A percentile compares a stretch with the other conserved stretches of the same genome.
Conservation (phyloP, 2,329 filamentous ascomycete genomes). For the Pyrenophora teres region DNA sequence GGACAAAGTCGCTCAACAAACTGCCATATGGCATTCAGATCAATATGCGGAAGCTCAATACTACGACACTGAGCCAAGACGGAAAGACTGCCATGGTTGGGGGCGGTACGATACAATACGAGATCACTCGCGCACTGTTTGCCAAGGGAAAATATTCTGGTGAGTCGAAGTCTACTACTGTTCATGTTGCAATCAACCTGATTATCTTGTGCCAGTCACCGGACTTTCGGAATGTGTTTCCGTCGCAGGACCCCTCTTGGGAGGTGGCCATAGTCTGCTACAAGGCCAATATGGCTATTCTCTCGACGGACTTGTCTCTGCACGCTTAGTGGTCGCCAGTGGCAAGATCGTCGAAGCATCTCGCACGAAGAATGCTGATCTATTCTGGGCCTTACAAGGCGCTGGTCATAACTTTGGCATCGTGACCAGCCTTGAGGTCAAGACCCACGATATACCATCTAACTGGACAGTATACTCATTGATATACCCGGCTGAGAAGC, state of each 20-base stretch:
- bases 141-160: conserved; percentile 38
- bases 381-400: conserved; percentile 49
- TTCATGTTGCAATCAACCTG: background rate
- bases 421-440: conserved; percentile 44
- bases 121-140: conserved; percentile 33
- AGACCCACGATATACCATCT: conserved; percentile 19
- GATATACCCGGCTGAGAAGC: conserved; percentile 22
- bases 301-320: conserved; percentile 42
- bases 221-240: conserved; percentile 45
- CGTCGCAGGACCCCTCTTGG: conserved; percentile 61
- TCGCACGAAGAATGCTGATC: conserved; percentile 33
- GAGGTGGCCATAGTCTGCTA: conserved; percentile 62
- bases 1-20: conserved; percentile 27
- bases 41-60: conserved; percentile 39
- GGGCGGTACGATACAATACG: conserved; percentile 31
- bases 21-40: conserved; percentile 39
- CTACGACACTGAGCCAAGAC: conserved; percentile 21
- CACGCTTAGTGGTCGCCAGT: conserved; percentile 33
- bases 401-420: conserved; percentile 49
- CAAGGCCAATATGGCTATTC: conserved; percentile 49
- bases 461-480: conserved; percentile 20
- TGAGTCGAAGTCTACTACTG: conserved; percentile 12
- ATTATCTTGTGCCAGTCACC: conserved; percentile 13
- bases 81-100: conserved; percentile 36
- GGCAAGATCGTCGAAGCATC: conserved; percentile 41